Base-by-base conservation (phyloP, 352 stramenopile species). In the Phytophthora macrochlamydospora region DNA sequence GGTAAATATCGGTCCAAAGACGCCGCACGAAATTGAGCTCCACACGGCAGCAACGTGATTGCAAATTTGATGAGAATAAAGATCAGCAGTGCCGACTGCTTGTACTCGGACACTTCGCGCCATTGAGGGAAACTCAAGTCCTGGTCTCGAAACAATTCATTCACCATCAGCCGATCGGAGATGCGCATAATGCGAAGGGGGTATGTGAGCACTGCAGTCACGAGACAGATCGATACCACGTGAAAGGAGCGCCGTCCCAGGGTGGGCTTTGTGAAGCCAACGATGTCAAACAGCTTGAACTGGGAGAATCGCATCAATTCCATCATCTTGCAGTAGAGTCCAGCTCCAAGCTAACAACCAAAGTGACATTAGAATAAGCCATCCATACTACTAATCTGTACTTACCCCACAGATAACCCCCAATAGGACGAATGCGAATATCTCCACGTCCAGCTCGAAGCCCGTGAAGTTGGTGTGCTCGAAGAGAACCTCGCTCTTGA, bases 1-100 rank as follows among this genome's bases (percentile, higher is more conserved):
- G 2, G 86, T 91, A 51, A 96, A 95, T 13, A 93, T 67, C 9
- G 89, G 89, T 4, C 84, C 87, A 42, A 96, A 93, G 18, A 94
- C 79, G 8, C 89, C 89, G 48, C 90, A 89, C 30, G 89, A 94
- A 3, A 95, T 65, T 3, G 86, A 4, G 90, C 85, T 14, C 86
- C 85, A 31, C 87, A 94, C 7, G 81, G 83, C 18, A 95, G 35
- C 11, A 94, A 65, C 9, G 85, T 94, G 3, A 88, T 85, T 32
- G 75, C 59, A 44, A 93, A 95, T 54, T 94, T 94, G 59, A 94
- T 68, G 38, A 24, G 18, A 24, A 24, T 24, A 24, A 24, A 24
- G 18, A 0, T 67, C 32, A 92, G 70, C 2, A 95, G 58, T 18
- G 84, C 86, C 28, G 90, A 78, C 8, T 83, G 78, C 3, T 83